These are phyloP conservation scores for Poteriospumella lacustris DNA, from an alignment of 108 stramenopile genomes.

Conservation along the genomic window DNA sequence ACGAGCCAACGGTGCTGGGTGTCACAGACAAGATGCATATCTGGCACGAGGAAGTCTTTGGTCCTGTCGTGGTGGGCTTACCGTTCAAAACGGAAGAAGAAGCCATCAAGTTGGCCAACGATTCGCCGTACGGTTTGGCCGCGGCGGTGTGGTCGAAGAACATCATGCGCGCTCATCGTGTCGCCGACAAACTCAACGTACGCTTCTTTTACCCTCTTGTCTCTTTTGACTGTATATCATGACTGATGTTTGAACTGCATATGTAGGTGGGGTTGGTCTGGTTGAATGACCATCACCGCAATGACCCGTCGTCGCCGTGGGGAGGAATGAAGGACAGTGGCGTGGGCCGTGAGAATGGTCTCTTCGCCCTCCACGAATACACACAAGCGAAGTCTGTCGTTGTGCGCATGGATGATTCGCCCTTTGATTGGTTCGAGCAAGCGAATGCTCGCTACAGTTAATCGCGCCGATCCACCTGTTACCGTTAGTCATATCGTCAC, in stretches of 20 bases:
- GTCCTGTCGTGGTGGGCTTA: conserved; percentile 68
- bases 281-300: conserved; percentile 63
- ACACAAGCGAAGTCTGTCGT: conserved; percentile 36
- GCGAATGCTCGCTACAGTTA: conserved; percentile 35
- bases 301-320: conserved; percentile 53
- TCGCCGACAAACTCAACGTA: conserved; percentile 55
- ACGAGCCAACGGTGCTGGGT: conserved; percentile 70
- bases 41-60: conserved; percentile 74
- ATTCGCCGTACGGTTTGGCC: conserved; percentile 71
- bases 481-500: no score
- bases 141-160: conserved; percentile 70
- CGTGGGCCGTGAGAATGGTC: conserved; percentile 46
- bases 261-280: conserved; percentile 66
- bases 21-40: conserved; percentile 60
- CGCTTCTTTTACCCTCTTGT: no score
- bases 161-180: conserved; percentile 60
- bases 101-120: conserved; percentile 58
- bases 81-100: conserved; percentile 53
- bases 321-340: conserved; percentile 54
- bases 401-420: conserved; percentile 12
- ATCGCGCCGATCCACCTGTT: no score
- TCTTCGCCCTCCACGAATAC: conserved; percentile 45
- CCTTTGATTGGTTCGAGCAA: conserved; percentile 36
- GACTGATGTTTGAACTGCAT: no score
- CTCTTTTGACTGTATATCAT: no score